Conservation (phyloP, 495 filamentous ascomycete species). For the Talaromyces nanjingensis region DNA sequence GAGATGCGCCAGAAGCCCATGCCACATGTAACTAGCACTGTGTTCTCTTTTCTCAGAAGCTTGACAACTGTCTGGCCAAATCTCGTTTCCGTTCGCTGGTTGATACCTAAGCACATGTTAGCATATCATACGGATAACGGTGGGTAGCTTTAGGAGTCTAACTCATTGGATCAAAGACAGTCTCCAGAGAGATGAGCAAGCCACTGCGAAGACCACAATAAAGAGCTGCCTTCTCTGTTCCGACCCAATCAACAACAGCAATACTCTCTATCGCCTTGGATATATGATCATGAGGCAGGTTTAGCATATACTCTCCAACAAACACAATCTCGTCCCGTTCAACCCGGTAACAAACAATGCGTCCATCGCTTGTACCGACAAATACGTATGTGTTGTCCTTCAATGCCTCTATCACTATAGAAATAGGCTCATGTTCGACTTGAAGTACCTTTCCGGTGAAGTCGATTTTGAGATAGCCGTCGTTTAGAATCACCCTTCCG, state of each 20-base stretch:
- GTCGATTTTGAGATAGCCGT: slow-evolving; percentile 12
- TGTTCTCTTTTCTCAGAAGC: slow-evolving; percentile 22
- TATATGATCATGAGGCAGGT: slow-evolving; percentile 18
- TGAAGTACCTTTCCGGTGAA: slow-evolving; percentile 13
- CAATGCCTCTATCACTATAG: slow-evolving; percentile 25
- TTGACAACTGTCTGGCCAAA: slow-evolving; percentile 33
- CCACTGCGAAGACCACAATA: slow-evolving; percentile 40
- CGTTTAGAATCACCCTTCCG: slow-evolving; percentile 12
- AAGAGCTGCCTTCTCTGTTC: slow-evolving; percentile 15
- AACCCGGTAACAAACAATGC: slow-evolving; percentile 24
- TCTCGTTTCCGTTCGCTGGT: slow-evolving; percentile 19
- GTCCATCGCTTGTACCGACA: slow-evolving; percentile 30
- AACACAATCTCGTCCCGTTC: slow-evolving; percentile 14
- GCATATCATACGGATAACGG: too few relatives aligned
- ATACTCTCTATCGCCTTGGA: slow-evolving; percentile 36
- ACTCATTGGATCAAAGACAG: slow-evolving; percentile 24
- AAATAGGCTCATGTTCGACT: slow-evolving; percentile 30
- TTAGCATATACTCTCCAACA: slow-evolving; percentile 17
- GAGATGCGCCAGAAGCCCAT: slow-evolving; percentile 35
- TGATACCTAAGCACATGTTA: slow-evolving; percentile 17
- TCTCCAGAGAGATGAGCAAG: slow-evolving; percentile 29
- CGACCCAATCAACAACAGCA: slow-evolving; percentile 16
- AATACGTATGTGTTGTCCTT: slow-evolving; percentile 24
- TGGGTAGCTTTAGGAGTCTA: too few relatives aligned
- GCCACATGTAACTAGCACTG: slow-evolving; percentile 31